Evolutionary conservation across 2,329 filamentous ascomycete species (phyloP), one percentile per base, ranked within the genome.

Genomic region (Ophioceras dolichostomum): DNA sequence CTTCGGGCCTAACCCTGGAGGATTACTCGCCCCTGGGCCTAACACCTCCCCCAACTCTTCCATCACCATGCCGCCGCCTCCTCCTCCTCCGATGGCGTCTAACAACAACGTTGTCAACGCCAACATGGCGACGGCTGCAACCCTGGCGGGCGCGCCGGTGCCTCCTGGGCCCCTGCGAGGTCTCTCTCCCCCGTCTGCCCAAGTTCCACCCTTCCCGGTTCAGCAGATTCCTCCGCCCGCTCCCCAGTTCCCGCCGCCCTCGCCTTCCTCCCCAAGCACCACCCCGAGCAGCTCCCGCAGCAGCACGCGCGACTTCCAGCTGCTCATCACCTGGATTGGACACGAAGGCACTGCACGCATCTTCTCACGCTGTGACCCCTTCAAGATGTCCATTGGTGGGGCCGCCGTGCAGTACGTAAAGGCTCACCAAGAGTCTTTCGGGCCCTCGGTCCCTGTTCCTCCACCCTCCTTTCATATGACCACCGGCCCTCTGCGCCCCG

Each of bases 331-430:
- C 34, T 48, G 45, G 44, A 38, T 31, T 19, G 17, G 34, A 31
- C 44, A 46, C 41, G 39, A 45, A 19, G 14, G 18, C 33, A 30
- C 41, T 18, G 43, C 38, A 2, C 44, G 42, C 34, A 31, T 39
- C 18, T 36, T 49, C 19, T 36, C 45, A 14, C 40, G 9, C 22
- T 32, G 8, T 30, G 36, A 12, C 10, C 32, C 18, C 12, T 31
- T 29, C 4, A 19, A 39, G 14, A 34, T 33, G 21, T 19, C n/a
- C 17, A 33, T 53, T 19, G 38, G 41, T 21, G 34, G 39, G 4
- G 39, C 43, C 5, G 46, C 48, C 2, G 10, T 89, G 3, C 14
- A 17, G 14, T 49, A 44, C 26, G 39, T 50, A 10, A 37, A 40
- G 4, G 33, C 39, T 10, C 37, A 47, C 21, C 32, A 34, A 5